Conservation (phyloP, 805 yeast genomes). For the Yueomyces sinensis region DNA sequence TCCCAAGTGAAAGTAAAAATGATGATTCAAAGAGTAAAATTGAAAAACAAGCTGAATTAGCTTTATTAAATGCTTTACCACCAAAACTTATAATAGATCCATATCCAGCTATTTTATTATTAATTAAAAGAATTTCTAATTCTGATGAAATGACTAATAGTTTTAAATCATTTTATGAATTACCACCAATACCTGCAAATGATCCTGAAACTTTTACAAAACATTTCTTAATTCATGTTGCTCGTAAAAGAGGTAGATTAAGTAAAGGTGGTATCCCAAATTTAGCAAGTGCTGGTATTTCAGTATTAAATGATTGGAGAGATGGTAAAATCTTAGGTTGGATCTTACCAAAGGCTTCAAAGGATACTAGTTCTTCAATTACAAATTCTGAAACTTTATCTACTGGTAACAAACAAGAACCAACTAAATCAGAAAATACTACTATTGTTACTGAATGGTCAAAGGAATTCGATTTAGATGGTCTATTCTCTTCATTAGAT, state of each 20-base stretch:
- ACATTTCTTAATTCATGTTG: constrained; percentile 81
- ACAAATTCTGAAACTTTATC: constrained; percentile 19
- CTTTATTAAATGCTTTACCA: constrained; percentile 79
- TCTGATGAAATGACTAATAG: constrained; percentile 65
- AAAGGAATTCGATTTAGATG: constrained; percentile 85
- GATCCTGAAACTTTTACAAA: constrained; percentile 69
- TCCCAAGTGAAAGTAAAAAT: constrained; percentile 45
- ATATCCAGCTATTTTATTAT: constrained; percentile 59
- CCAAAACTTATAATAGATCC: constrained; percentile 80
- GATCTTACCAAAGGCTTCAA: constrained; percentile 59
- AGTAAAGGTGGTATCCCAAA: constrained; percentile 92
- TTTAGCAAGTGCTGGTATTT: constrained; percentile 67
- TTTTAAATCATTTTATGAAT: constrained; percentile 55
- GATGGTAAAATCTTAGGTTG: constrained; percentile 91
- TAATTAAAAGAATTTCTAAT: constrained; percentile 65
- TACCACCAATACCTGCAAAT: constrained; percentile 67
- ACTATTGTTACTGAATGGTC: constrained; percentile 86
- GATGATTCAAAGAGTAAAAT: constrained; percentile 23
- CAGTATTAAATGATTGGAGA: constrained; percentile 89
- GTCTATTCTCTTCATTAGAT: constrained; percentile 41
- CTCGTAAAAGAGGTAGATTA: constrained; percentile 83
- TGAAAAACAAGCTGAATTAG: constrained; percentile 79
- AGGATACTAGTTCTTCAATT: constrained; percentile 18
- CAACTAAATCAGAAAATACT: constrained; percentile 42
- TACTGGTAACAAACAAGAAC: constrained; percentile 26